A percentile compares a stretch with the other conserved stretches of the same genome.
phyloP scores from a whole-genome alignment of 2,329 filamentous ascomycete genomes.

The Neofusicoccum parvum region DNA sequence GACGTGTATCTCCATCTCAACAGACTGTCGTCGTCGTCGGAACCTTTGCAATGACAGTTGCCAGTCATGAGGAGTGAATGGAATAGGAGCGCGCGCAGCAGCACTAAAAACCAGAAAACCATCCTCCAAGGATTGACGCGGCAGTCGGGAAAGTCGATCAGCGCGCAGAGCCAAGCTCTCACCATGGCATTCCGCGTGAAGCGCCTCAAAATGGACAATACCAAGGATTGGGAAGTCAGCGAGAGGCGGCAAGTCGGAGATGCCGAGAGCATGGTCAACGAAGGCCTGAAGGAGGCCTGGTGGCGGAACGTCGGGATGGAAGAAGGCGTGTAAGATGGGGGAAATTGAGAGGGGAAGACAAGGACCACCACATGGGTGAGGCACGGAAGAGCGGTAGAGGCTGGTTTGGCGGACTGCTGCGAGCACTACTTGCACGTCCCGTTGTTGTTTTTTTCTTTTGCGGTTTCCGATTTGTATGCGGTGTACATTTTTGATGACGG shows the following conservation, averaged over 20 bases:
- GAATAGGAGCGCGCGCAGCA: constrained; percentile 40
- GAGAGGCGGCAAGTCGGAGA: constrained; percentile 91
- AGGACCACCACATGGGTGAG: not conserved
- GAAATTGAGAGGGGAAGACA: not conserved
- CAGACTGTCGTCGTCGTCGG: constrained; percentile 89
- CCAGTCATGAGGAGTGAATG: constrained; percentile 81
- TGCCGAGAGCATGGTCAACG: constrained; percentile 73
- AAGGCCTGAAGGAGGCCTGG: constrained; percentile 35
- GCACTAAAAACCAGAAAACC: constrained; percentile 33
- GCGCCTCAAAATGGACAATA: constrained; percentile 64
- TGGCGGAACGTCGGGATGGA: constrained; percentile 54
- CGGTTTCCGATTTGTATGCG: not conserved
- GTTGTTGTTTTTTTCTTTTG: not conserved
- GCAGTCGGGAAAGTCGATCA: constrained; percentile 27
- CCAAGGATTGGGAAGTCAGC: constrained; percentile 66
- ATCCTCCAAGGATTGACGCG: constrained; percentile 65
- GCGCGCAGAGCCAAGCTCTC: constrained; percentile 25
- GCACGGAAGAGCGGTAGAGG: not conserved
- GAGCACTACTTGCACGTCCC: not conserved
- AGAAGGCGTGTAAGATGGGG: constrained; percentile 16
- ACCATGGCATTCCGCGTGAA: constrained; percentile 53
- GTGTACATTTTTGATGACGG: constrained; percentile 2
- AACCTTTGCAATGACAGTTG: constrained; percentile 92
- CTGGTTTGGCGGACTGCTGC: not conserved
- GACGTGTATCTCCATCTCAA: constrained; percentile 99